Base-by-base conservation (phyloP, 495 filamentous ascomycete genomes). In the Penicillium crystallinum region DNA sequence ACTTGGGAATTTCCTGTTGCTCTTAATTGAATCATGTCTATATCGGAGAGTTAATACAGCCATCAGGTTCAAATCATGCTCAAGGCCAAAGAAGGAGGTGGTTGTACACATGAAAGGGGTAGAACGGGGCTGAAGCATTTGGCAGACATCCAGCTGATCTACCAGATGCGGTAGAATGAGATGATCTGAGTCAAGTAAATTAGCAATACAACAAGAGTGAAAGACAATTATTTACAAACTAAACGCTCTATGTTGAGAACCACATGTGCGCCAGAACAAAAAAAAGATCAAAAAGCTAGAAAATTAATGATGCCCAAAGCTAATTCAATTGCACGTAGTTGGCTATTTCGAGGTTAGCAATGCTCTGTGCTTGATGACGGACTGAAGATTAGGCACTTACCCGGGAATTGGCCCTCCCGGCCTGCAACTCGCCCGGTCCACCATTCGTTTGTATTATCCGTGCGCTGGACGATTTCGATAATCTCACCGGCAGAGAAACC, bases 401-500 rank as follows among this genome's bases (percentile, higher is more conserved):
- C 93, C 58, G 93, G 93, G 68, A 98, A 97, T 69, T 97, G 93
- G 34, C 93, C 93, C 58, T 87, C 75, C 67, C 83, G 81, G 18
- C 88, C 91, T 53, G 83, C 73, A 48, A 93, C 54, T 64, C 79
- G 84, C 6, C 93, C 93, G 2, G 77, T 83, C 93, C 93, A 99
- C 93, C 93, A 99, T 69, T 97, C 93, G 59, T 99, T 96, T 43
- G 88, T 87, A 56, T 95, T 96, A 14, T 75, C 74, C 11, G 91
- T 96, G 39, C 88, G 77, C 54, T 79, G 76, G 11, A 89, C 65
- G 50, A 99, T 89, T 66, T 97, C 91, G 59, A 99, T 97, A 23
- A 88, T 72, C 53, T 99, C 95, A 4, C 93, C 95, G 0, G 89
- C 83, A 3, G 77, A 81, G 65, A 99, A 99, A 61, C 88, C 95